phyloP scores from a whole-genome alignment of 306 rosid genomes.

The Ormosia emarginata region DNA sequence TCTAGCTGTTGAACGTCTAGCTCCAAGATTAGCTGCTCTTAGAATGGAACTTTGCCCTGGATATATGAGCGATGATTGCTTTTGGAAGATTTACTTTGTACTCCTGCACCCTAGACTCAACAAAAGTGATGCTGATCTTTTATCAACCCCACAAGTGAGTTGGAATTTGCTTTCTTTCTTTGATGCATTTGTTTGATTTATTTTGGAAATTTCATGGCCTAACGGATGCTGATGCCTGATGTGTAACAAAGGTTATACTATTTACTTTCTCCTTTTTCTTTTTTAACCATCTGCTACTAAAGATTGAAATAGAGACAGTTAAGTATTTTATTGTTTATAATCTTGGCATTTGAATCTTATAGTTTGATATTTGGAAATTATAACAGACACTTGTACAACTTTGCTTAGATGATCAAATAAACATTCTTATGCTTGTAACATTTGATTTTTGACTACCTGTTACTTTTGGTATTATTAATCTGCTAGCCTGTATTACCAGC shows the following conservation, averaged over 20 bases:
- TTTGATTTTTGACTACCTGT: not conserved
- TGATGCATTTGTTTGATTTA: not conserved
- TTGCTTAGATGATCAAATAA: not conserved
- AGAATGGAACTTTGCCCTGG: slow-evolving; percentile 85
- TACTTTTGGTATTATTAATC: not conserved
- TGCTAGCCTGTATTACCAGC: not conserved
- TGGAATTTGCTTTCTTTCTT: not conserved
- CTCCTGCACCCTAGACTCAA: slow-evolving; percentile 70
- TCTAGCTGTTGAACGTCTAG: slow-evolving; percentile 72
- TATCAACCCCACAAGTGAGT: slow-evolving; percentile 78
- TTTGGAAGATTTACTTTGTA: slow-evolving; percentile 86
- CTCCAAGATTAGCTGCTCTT: slow-evolving; percentile 71
- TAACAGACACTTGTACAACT: not conserved
- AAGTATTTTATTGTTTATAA: not conserved
- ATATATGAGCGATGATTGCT: slow-evolving; percentile 74
- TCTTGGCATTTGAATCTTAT: not conserved
- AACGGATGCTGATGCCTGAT: not conserved
- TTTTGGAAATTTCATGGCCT: not conserved
- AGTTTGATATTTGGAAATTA: not conserved
- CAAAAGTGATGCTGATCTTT: slow-evolving; percentile 56
- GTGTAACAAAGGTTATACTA: not conserved
- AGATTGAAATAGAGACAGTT: not conserved
- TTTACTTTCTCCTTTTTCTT: not conserved
- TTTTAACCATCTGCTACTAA: not conserved
- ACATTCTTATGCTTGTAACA: not conserved